These are phyloP conservation scores for Aspergillus sp. DNA, from an alignment of 2,329 filamentous ascomycete species.

Conservation along the genomic window DNA sequence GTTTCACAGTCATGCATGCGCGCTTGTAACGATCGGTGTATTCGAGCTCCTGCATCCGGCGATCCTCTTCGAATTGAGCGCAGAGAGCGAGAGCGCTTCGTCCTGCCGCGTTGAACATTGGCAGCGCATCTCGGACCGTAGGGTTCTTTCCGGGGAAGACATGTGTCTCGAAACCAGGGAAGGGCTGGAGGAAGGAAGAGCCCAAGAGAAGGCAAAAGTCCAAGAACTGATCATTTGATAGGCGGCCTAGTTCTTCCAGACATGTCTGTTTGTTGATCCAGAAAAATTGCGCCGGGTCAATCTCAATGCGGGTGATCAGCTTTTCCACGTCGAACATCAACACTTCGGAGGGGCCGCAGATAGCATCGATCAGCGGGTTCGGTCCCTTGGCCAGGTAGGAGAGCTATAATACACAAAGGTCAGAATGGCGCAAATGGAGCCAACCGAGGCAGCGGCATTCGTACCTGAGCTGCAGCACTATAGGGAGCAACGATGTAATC, in stretches of 20 bases:
- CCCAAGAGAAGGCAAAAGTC: slow-evolving; percentile 83
- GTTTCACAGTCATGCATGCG: slow-evolving; percentile 80
- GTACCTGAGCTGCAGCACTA: slow-evolving; percentile 82
- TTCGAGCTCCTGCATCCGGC: slow-evolving; percentile 68
- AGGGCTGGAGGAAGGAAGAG: slow-evolving; percentile 74
- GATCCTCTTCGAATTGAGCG: slow-evolving; percentile 75
- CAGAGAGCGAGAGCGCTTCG: slow-evolving; percentile 74
- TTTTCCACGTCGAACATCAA: slow-evolving; percentile 83
- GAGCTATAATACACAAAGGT: slow-evolving; percentile 45
- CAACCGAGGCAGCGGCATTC: slow-evolving; percentile 17
- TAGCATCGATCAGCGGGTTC: slow-evolving; percentile 68
- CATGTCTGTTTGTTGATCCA: slow-evolving; percentile 68
- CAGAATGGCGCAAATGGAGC: neutral
- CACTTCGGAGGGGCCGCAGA: slow-evolving; percentile 82
- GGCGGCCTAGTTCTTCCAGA: slow-evolving; percentile 65
- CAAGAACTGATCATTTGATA: slow-evolving; percentile 72
- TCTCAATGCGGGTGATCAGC: slow-evolving; percentile 60
- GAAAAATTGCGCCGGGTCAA: slow-evolving; percentile 64
- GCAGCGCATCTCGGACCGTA: slow-evolving; percentile 74
- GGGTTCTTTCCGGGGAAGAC: slow-evolving; percentile 57
- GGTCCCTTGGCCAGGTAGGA: slow-evolving; percentile 75
- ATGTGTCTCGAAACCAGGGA: slow-evolving; percentile 72
- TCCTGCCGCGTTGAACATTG: slow-evolving; percentile 67
- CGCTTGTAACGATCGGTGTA: slow-evolving; percentile 88
- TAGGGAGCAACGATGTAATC: slow-evolving; percentile 84